Evolutionary conservation across 2,329 filamentous ascomycete genomes (phyloP).

Genomic region (Neoascochyta sp.): DNA sequence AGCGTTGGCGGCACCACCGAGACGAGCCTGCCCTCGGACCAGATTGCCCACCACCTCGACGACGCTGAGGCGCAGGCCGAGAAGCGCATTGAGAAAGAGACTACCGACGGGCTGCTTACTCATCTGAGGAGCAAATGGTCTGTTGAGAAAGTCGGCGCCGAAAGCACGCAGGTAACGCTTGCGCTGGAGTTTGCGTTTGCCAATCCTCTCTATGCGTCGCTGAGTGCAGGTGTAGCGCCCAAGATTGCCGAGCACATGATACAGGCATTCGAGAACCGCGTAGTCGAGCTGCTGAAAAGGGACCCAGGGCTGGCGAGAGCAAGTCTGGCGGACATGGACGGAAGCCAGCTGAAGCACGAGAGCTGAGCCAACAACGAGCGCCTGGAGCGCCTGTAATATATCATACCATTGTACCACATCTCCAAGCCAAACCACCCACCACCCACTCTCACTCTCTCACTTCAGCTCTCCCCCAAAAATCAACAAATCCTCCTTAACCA

Average conservation of each 20-base stretch:
- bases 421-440: too few species aligned
- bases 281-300: conserved; percentile 52
- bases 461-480: too few species aligned
- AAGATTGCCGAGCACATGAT: conserved; percentile 87
- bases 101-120: conserved; percentile 53
- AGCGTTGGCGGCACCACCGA: conserved; percentile 63
- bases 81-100: conserved; percentile 2
- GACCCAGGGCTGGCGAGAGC: conserved; percentile 21
- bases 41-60: conserved; percentile 45
- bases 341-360: conserved; percentile 18
- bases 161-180: conserved; percentile 70
- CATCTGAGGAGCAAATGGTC: conserved; percentile 69
- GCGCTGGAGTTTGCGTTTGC: conserved; percentile 77
- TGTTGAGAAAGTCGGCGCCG: conserved; percentile 45
- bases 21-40: conserved; percentile 42
- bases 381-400: too few species aligned
- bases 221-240: conserved; percentile 77
- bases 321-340: conserved; percentile 24
- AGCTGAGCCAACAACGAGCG: too few species aligned
- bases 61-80: conserved; percentile 1
- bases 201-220: conserved; percentile 80
- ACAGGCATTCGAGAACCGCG: conserved; percentile 83
- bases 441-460: too few species aligned
- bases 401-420: too few species aligned
- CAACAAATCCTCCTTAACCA: conserved; percentile 16